Conservation (phyloP, 129 eudicot genomes). For the Oenanthe sinensis region DNA sequence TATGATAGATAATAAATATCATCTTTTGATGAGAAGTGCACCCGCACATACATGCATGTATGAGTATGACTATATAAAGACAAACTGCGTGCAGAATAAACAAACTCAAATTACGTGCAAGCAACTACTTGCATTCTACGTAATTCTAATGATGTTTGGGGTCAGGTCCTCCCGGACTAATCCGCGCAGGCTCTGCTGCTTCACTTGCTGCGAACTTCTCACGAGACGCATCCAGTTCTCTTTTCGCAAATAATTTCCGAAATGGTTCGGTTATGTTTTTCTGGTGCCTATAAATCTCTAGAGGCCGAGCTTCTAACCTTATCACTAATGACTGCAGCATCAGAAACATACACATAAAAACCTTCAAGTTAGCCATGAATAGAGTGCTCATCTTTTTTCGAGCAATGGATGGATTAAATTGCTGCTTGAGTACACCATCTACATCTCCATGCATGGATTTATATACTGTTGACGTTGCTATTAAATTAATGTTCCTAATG, state of each 20-base stretch:
- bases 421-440: not conserved
- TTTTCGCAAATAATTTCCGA: not conserved
- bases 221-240: not conserved
- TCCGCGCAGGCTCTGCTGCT: slow-evolving; percentile 8
- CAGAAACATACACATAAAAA: not conserved
- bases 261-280: slow-evolving; percentile 7
- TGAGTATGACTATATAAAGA: not conserved
- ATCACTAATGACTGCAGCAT: not conserved
- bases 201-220: not conserved
- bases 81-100: not conserved
- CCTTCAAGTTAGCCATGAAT: slow-evolving; percentile 5
- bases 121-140: too few relatives aligned
- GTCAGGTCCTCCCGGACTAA: slow-evolving; percentile 8
- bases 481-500: not conserved
- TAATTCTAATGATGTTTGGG: slow-evolving; percentile 7
- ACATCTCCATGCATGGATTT: not conserved
- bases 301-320: slow-evolving; percentile 6
- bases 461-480: not conserved
- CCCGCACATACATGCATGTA: not conserved
- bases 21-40: not conserved
- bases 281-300: not conserved
- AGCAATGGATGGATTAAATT: not conserved
- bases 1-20: not conserved
- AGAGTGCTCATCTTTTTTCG: not conserved
- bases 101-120: not conserved